Base-by-base conservation (phyloP, 2,329 filamentous ascomycete genomes). In the Epichloe gansuensis region DNA sequence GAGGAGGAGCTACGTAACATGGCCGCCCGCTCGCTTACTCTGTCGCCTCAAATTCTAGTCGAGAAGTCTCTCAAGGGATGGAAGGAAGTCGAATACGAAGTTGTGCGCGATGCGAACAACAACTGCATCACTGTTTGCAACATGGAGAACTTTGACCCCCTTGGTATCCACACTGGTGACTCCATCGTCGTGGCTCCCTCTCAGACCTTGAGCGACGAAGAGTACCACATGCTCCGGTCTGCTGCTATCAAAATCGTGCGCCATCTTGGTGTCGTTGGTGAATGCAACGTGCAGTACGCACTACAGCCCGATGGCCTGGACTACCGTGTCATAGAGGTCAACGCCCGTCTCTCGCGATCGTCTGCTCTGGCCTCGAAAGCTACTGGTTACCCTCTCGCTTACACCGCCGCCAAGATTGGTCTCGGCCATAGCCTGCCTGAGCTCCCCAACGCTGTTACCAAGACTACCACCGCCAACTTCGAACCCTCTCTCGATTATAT, bases 21-120 rank as follows among this genome's bases (percentile, higher is more conserved):
- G 78, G 86, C 90, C 58, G 90, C 93, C 56, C 84, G 89, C 58
- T 97, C 91, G 46, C 78, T 98, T 53, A 95, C 90, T 44, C 80
- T 97, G 38, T 91, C 91, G 2, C 91, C 93, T 48, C 93, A 98
- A 71, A 96, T 98, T 63, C 72, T 98, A 66, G 90, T 98, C 54
- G 93, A 98, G 76, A 97, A 97, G 74, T 95, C 89, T 50, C 82
- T 98, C 61, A 97, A 96, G 77, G 93, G 93, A 69, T 98, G 93
- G 93, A 98, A 98, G 73, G 93, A 98, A 71, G 85, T 96, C 49
- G 93, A 98, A 71, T 98, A 97, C 65, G 93, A 97, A 71, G 93
- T 97, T 53, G 93, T 97, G 56, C 87, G 93, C 62, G 93, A 98
- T 69, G 91, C 89, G 51, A 84, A 87, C 68, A 94, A 97, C 78